phyloP scores from a whole-genome alignment of 345 rosid genomes.

The Eucalyptus grandis region DNA sequence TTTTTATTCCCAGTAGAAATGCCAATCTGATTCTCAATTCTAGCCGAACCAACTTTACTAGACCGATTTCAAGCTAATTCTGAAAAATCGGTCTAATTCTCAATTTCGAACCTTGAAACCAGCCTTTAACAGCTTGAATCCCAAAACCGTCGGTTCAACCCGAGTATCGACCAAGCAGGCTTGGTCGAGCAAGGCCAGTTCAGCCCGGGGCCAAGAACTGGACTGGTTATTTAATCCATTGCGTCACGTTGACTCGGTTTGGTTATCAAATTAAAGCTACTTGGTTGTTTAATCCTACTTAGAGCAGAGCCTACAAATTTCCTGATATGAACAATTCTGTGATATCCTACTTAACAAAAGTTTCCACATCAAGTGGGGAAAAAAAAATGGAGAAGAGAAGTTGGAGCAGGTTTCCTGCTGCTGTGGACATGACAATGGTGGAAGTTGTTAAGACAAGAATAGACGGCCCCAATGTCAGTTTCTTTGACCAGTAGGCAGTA shows the following conservation, averaged over 20 bases:
- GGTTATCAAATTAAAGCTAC: not conserved
- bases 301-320: not conserved
- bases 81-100: not conserved
- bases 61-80: not conserved
- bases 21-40: not conserved
- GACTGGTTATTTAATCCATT: not conserved
- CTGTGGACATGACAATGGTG: not conserved
- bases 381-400: not conserved
- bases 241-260: not conserved
- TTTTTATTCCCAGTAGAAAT: not conserved
- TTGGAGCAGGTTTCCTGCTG: not conserved
- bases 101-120: not conserved
- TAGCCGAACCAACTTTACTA: not conserved
- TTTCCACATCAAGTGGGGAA: not conserved
- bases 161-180: not conserved
- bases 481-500: not conserved
- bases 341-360: not conserved
- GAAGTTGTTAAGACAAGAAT: not conserved
- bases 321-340: not conserved
- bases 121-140: not conserved
- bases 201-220: not conserved
- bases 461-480: not conserved
- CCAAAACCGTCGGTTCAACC: not conserved
- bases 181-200: not conserved
- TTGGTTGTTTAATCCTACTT: not conserved